Percentiles rank a stretch among this genome's conserved stretches.
These are phyloP conservation scores for Saturnispora halmiae DNA, from an alignment of 805 yeast genomes.

Conservation along the genomic window DNA sequence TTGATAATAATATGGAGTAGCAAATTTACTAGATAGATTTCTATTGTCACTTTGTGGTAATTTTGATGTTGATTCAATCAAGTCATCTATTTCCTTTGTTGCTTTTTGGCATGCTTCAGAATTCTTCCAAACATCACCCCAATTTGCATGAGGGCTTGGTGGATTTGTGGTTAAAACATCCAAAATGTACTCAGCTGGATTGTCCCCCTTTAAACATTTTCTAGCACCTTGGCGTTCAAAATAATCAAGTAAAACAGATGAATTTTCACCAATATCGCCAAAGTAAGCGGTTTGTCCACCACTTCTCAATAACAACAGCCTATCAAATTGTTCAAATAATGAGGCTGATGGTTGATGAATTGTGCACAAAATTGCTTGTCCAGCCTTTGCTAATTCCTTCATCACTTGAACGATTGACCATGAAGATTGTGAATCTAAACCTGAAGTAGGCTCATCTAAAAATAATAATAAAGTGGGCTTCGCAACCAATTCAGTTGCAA, in stretches of 20 bases:
- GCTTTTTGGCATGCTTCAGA: conserved; percentile 23
- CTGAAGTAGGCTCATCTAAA: conserved; percentile 55
- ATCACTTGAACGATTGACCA: conserved; percentile 48
- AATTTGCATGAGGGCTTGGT: conserved; percentile 51
- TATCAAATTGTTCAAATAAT: conserved; percentile 34
- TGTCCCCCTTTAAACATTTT: conserved; percentile 49
- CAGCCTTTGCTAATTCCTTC: conserved; percentile 41
- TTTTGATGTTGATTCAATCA: conserved; percentile 17
- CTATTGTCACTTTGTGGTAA: conserved; percentile 10
- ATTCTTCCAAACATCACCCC: conserved; percentile 53
- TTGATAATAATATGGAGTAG: conserved; percentile 38
- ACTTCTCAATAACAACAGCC: conserved; percentile 36
- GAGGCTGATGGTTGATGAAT: conserved; percentile 44
- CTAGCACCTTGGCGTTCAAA: conserved; percentile 53
- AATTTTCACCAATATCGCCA: conserved; percentile 44
- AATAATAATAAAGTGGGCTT: conserved; percentile 44
- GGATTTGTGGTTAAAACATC: conserved; percentile 78
- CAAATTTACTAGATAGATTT: conserved; percentile 26
- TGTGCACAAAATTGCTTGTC: conserved; percentile 52
- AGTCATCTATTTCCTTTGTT: conserved; percentile 25
- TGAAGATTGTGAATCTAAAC: conserved; percentile 50
- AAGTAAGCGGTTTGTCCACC: conserved; percentile 49
- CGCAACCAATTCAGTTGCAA: conserved; percentile 48
- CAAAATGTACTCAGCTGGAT: conserved; percentile 71
- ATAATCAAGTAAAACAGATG: conserved; percentile 34